Base-by-base conservation (phyloP, 1,284 basidiomycete species). In the Lentinus polychrous region DNA sequence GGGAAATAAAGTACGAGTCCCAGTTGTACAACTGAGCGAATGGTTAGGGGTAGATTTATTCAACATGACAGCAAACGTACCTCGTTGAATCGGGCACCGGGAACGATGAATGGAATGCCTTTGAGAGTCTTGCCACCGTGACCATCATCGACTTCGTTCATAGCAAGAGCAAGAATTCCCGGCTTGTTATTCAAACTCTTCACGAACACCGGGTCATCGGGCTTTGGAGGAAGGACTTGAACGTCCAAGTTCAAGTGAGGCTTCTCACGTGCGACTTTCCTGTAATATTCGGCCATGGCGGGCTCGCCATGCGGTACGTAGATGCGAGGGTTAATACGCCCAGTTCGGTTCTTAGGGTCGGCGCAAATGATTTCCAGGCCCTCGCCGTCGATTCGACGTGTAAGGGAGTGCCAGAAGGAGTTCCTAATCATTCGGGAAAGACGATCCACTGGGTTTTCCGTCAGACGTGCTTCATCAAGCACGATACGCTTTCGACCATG, bases 351-450 rank as follows among this genome's bases (percentile, higher is more conserved):
- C 74, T 99, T 99, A 8, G 96, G 95, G 65, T 99, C 96, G 2
- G 89, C 89, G 47, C 93, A 93, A 55, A 98, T 97, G 53, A 93
- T 91, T 66, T 98, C 94, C 31, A 99, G 78, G 4, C 95, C 96
- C 54, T 97, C 93, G 0, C 91, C 94, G 62, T 99, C 96, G 61
- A 99, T 99, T 34, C 93, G 83, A 46, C 95, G 85, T 1, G 96
- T 99, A 44, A 99, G 76, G 8, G 94, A 91, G 66, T 95, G 91
- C 95, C 95, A 99, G 74, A 99, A 99, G 10, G 91, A 94, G 69
- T 94, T 85, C 64, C 87, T 90, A 71, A 99, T 99, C 95, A 99
- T 98, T 52, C 96, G 84, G 18, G 91, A 95, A 35, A 99, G 78
- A 38, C 95, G 87, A 64, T 96, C 93, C 38, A 99, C 94, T 0